Evolutionary conservation across 208 protist species (phyloP), one percentile per base, ranked within the genome.

Genomic region (Zelonia costaricensis): DNA sequence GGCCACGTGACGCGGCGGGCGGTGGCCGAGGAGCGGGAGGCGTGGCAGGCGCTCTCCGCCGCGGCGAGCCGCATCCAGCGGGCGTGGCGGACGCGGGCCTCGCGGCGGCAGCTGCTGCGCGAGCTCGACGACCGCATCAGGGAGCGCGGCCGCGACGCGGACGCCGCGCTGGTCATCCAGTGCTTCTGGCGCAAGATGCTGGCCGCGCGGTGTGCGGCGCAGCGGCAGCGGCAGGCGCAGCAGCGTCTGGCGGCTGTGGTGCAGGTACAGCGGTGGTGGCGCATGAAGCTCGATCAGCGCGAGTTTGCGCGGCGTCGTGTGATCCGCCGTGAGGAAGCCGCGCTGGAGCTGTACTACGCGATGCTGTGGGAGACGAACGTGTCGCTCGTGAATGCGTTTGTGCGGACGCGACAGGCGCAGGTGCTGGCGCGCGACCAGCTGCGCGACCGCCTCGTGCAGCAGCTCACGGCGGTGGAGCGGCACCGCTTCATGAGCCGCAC

Each of bases 181-280:
- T 90, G 84, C 67, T 91, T 92, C 73, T 96, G 91, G 91, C 78
- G 91, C 28, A 88, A 80, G 68, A 81, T 85, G 69, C 49, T 69
- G 54, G 91, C 91, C 13, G 75, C 62, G 25, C 84, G 87, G 53
- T 39, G 62, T 5, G 79, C 84, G 15, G 72, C 74, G 13, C 40
- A 57, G 4, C 46, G 88, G 46, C 80, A 81, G 30, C 69, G 78
- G n/a, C 16, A 58, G 23, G 53, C 30, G 38, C 30, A 46, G 7
- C 60, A 61, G n/a, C 78, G 77, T 12, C 15, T 23, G 0, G 30
- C 51, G 1, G 72, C 71, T 1, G 86, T 67, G 7, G 18, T 74
- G 36, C 30, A 55, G 13, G 43, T 96, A 48, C 87, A 94, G 72
- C 74, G 60, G 48, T 90, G 86, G 80, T 96, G 91, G 88, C 79